These are phyloP conservation scores for Metrosideros polymorpha DNA, from an alignment of 441 rosid species.

Conservation along the genomic window DNA sequence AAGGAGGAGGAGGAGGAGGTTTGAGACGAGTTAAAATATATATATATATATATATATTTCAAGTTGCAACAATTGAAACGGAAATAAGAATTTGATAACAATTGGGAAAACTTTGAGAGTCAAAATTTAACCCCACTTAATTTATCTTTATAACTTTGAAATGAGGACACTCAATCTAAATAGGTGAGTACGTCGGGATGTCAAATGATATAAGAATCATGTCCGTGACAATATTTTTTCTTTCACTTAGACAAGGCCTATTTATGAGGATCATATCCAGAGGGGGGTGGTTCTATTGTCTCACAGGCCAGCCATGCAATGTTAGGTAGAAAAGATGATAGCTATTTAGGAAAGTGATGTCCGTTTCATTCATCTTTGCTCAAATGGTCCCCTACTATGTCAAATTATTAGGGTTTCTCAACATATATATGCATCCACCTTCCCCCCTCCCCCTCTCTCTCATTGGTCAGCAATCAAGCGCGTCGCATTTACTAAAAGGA, in stretches of 20 bases:
- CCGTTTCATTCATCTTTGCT: neutral
- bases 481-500: neutral
- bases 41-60: too few relatives aligned
- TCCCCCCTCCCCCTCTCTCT: neutral
- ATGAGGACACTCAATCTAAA: fast-evolving
- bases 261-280: constrained; percentile 24
- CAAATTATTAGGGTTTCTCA: neutral
- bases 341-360: constrained; percentile 2
- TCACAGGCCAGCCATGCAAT: constrained; percentile 20
- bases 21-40: neutral
- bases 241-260: neutral
- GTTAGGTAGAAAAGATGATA: constrained; percentile 14
- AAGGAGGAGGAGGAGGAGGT: neutral
- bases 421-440: neutral
- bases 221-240: neutral
- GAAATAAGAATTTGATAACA: neutral
- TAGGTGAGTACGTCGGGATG: neutral
- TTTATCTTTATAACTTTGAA: neutral
- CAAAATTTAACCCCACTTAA: neutral
- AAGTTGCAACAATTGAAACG: neutral
- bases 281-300: constrained; percentile 14
- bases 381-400: neutral
- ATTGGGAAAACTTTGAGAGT: neutral
- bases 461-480: neutral
- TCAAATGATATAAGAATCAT: neutral